Conservation (phyloP, 2,329 filamentous ascomycete species). For the Reticulascus tulasneorum region DNA sequence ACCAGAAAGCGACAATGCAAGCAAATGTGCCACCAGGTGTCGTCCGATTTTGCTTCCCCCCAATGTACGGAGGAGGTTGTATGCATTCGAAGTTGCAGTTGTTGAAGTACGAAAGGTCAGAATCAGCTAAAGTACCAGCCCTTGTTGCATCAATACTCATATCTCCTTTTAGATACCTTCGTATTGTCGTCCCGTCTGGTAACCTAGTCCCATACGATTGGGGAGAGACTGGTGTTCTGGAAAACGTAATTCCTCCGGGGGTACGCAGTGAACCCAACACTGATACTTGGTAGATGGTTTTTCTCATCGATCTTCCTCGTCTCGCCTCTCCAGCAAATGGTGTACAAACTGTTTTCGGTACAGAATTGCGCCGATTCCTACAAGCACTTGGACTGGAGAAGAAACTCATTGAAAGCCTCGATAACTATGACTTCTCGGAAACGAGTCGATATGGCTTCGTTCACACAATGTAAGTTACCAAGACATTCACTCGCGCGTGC, state of each 20-base stretch:
- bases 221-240: constrained; percentile 80
- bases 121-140: background rate
- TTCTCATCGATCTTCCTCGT: constrained; percentile 85
- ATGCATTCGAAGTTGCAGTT: constrained; percentile 97
- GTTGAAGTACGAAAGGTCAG: constrained; percentile 54
- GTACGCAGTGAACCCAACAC: too few species aligned
- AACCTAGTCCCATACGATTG: constrained; percentile 86
- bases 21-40: constrained; percentile 44
- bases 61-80: constrained; percentile 67
- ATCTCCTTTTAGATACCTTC: constrained; percentile 57
- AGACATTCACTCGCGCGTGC: constrained; percentile 1
- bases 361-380: constrained; percentile 69
- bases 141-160: background rate
- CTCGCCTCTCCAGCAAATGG: constrained; percentile 32
- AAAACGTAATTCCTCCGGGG: constrained; percentile 60
- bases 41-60: constrained; percentile 75
- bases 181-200: constrained; percentile 81
- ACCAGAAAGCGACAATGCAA: constrained; percentile 45
- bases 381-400: constrained; percentile 61
- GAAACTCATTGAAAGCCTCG: constrained; percentile 62
- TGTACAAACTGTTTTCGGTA: constrained; percentile 48
- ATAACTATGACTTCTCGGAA: constrained; percentile 75
- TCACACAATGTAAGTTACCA: constrained; percentile 66
- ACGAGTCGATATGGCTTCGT: constrained; percentile 75
- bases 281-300: constrained; percentile 57